Conservation (phyloP, 441 rosid species). For the Capsella rubella region DNA sequence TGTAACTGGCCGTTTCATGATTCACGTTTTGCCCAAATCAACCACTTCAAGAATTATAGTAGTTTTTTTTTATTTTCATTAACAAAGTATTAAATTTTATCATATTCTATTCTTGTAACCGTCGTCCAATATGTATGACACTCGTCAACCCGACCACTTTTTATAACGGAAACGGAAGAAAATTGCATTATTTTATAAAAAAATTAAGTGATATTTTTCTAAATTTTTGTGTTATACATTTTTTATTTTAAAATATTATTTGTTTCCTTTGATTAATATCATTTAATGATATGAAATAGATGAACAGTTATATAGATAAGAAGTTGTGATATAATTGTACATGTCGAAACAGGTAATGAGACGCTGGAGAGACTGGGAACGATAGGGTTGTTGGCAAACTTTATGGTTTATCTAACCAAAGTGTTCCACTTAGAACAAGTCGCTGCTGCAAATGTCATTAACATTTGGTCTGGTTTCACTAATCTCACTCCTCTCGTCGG, state of each 20-base stretch:
- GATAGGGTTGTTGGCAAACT: conserved; percentile 66
- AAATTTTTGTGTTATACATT: background rate
- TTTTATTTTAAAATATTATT: background rate
- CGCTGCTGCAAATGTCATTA: conserved; percentile 60
- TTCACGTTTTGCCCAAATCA: conserved; percentile 9
- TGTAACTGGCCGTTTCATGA: conserved; percentile 21
- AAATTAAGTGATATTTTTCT: background rate
- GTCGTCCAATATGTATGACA: conserved; percentile 9
- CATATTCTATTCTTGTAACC: conserved; percentile 2
- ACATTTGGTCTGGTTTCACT: conserved; percentile 70
- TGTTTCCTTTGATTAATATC: background rate
- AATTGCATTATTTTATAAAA: background rate
- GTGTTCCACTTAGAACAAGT: conserved; percentile 68
- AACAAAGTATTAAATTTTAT: background rate
- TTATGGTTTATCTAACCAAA: conserved; percentile 73
- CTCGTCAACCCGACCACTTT: conserved; percentile 1
- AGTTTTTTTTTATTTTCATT: too few species aligned
- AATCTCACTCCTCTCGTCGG: conserved; percentile 75
- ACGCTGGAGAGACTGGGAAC: conserved; percentile 85
- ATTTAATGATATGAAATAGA: too few species aligned
- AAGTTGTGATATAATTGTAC: background rate
- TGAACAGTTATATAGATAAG: too few species aligned
- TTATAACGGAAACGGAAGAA: conserved; percentile 7
- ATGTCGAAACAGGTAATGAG: conserved; percentile 65
- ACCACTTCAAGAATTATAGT: too few species aligned